A percentile compares a stretch with the other conserved stretches of the same genome.
Conservation (phyloP, 306 rosid species). For the Sophora flavescens region DNA sequence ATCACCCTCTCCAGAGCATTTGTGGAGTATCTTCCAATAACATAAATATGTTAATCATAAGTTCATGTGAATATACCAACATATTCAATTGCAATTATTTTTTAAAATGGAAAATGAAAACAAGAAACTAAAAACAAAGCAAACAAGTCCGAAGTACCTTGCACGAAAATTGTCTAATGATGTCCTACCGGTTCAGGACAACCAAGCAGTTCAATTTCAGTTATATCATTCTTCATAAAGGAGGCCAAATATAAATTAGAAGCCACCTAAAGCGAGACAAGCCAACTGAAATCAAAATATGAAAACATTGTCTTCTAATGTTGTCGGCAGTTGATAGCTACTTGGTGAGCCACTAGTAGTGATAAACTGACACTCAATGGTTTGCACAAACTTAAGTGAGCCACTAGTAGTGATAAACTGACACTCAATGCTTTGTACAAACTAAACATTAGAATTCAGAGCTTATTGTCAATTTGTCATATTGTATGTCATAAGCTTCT, state of each 20-base stretch:
- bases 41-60: too few relatives aligned
- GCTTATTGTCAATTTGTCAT: too few relatives aligned
- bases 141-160: slow-evolving; percentile 60
- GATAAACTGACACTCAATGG: neutral
- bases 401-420: neutral
- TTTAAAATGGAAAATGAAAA: too few relatives aligned
- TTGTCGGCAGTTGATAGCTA: too few relatives aligned
- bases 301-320: neutral
- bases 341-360: neutral
- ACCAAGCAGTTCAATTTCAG: slow-evolving; percentile 48
- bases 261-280: slow-evolving; percentile 61
- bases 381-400: neutral
- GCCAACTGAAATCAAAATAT: slow-evolving; percentile 25
- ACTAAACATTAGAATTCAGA: too few relatives aligned
- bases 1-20: too few relatives aligned
- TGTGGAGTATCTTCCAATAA: too few relatives aligned
- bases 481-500: too few relatives aligned
- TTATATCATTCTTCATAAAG: slow-evolving; percentile 39
- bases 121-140: too few relatives aligned
- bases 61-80: too few relatives aligned
- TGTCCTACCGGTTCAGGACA: slow-evolving; percentile 50
- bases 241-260: slow-evolving; percentile 49
- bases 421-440: neutral
- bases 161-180: slow-evolving; percentile 50
- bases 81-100: too few relatives aligned